Conservation (phyloP, 2,329 filamentous ascomycete species). For the Acrodontium crateriforme region DNA sequence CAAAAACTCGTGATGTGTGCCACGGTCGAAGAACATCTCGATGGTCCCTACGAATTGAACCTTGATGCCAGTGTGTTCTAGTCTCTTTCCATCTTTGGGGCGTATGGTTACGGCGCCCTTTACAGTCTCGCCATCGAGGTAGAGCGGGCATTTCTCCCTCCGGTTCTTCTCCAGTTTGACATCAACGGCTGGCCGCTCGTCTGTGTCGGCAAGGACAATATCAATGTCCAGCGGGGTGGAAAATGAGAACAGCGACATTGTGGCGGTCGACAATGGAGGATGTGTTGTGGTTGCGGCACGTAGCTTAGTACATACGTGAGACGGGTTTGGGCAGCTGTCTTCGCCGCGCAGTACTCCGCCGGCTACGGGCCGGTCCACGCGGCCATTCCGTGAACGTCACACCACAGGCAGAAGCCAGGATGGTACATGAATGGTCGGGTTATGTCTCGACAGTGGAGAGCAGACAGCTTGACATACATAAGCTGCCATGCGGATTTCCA, state of each 20-base stretch:
- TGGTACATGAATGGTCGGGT: too few relatives aligned
- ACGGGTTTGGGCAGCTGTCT: too few relatives aligned
- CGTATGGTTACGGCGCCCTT: conserved; percentile 90
- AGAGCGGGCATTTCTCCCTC: conserved; percentile 89
- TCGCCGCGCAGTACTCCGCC: too few relatives aligned
- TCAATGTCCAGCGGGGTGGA: conserved; percentile 98
- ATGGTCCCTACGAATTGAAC: conserved; percentile 99
- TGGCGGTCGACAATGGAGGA: too few relatives aligned
- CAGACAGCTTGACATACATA: too few relatives aligned
- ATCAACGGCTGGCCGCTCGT: conserved; percentile 89
- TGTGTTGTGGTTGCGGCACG: too few relatives aligned
- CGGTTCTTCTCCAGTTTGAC: conserved; percentile 98
- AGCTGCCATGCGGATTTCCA: too few relatives aligned
- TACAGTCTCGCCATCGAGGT: conserved; percentile 96
- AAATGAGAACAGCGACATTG: conserved; percentile 96
- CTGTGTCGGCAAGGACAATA: conserved; percentile 88
- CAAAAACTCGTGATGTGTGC: conserved; percentile 98
- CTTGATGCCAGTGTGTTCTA: conserved; percentile 98
- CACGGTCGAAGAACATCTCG: conserved; percentile 99
- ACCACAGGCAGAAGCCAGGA: too few relatives aligned
- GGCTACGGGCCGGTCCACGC: too few relatives aligned
- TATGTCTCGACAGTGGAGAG: too few relatives aligned
- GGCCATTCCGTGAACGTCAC: too few relatives aligned
- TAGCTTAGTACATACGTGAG: too few relatives aligned
- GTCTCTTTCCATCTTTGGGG: conserved; percentile 92